Conservation (phyloP, 1,139 yeast genomes). For the Pichia sp. region DNA sequence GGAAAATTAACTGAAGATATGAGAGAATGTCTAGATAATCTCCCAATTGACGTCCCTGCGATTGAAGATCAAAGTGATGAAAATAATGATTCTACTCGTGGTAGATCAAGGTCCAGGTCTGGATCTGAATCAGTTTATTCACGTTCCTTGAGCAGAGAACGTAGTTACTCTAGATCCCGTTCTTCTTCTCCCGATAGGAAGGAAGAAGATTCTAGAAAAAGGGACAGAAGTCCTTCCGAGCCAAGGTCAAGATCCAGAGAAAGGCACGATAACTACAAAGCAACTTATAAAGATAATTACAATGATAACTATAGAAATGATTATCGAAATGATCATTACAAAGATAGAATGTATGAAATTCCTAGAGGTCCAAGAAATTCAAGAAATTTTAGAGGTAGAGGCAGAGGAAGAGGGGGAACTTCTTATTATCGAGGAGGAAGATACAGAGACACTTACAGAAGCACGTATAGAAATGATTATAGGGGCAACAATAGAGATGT, state of each 20-base stretch:
- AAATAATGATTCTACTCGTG: slow-evolving; percentile 12
- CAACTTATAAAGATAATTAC: not conserved
- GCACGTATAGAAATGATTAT: not conserved
- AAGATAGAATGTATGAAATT: too few species aligned
- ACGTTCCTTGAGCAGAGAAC: too few species aligned
- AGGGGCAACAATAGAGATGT: not conserved
- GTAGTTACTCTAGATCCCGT: slow-evolving; percentile 20
- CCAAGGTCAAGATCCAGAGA: not conserved
- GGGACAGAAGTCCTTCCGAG: too few species aligned
- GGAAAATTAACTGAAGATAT: slow-evolving; percentile 79
- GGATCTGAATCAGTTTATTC: too few species aligned
- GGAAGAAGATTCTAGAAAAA: not conserved
- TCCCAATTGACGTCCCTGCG: slow-evolving; percentile 30
- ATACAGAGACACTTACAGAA: too few species aligned
- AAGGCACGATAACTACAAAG: not conserved
- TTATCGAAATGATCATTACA: not conserved
- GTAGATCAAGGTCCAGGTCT: not conserved
- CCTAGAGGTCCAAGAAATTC: too few species aligned
- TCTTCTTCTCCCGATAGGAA: not conserved
- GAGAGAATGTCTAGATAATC: slow-evolving; percentile 49
- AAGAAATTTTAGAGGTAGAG: not conserved
- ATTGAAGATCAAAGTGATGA: slow-evolving; percentile 17
- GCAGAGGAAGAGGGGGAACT: not conserved
- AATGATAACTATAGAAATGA: not conserved
- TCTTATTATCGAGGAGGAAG: too few species aligned